Conservation (phyloP, 192 early-diverging fungal genomes). For the Geranomyces variabilis region DNA sequence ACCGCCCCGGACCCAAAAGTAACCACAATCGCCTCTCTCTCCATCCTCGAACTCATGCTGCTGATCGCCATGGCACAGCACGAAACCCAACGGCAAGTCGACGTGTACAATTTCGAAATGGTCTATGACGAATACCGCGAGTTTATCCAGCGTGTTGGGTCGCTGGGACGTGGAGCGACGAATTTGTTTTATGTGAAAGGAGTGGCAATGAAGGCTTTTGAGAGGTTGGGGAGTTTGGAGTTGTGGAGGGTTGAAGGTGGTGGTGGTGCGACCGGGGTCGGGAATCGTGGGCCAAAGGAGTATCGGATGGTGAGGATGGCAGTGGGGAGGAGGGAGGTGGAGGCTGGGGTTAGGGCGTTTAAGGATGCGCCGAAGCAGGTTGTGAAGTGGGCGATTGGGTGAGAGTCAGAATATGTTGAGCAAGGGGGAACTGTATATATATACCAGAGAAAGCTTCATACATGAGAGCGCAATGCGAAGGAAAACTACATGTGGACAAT, state of each 20-base stretch:
- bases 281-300: slow-evolving; percentile 75
- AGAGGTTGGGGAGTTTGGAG: slow-evolving; percentile 24
- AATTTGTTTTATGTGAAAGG: slow-evolving; percentile 55
- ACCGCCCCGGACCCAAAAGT: slow-evolving; percentile 7
- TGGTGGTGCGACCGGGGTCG: slow-evolving; percentile 58
- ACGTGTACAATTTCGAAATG: slow-evolving; percentile 91
- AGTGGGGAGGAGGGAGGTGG: slow-evolving; percentile 33
- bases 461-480: too few species aligned
- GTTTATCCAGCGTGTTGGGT: slow-evolving; percentile 42
- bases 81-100: slow-evolving; percentile 61
- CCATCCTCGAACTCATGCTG: slow-evolving; percentile 78
- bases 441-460: too few species aligned
- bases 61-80: slow-evolving; percentile 79
- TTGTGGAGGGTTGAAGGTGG: slow-evolving; percentile 30
- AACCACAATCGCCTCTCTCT: slow-evolving; percentile 62
- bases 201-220: slow-evolving; percentile 35
- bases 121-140: slow-evolving; percentile 89
- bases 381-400: slow-evolving; percentile 29
- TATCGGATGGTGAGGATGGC: slow-evolving; percentile 77
- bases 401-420: background rate
- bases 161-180: slow-evolving; percentile 14
- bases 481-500: too few species aligned
- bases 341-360: slow-evolving; percentile 26
- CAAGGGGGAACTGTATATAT: too few species aligned
- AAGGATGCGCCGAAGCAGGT: slow-evolving; percentile 35